Percentiles rank a stretch among this genome's conserved stretches.
phyloP scores from a whole-genome alignment of 495 filamentous ascomycete genomes.

The Corynascus novoguineensis region DNA sequence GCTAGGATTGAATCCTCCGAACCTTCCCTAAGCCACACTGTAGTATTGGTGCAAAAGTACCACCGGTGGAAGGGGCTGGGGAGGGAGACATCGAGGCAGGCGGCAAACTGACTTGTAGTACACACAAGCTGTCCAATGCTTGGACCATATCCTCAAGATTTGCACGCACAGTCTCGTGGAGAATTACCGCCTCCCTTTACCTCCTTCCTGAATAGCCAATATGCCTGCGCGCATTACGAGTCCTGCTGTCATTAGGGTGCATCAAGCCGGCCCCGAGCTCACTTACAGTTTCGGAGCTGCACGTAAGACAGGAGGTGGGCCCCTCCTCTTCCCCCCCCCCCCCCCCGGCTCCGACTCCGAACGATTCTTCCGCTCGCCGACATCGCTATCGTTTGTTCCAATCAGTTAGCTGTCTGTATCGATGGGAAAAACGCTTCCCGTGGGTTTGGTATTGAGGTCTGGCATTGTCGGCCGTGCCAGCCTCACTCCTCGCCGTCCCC shows the following conservation, averaged over 20 bases:
- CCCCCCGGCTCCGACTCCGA: not conserved
- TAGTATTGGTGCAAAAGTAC: too few relatives aligned
- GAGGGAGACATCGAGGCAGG: too few relatives aligned
- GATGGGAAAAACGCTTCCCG: not conserved
- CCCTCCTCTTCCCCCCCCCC: too few relatives aligned
- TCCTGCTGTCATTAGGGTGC: not conserved
- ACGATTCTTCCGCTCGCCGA: not conserved
- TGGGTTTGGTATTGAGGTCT: not conserved
- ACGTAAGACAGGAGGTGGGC: not conserved
- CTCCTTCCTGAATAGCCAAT: not conserved
- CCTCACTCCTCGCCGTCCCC: too few relatives aligned
- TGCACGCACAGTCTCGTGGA: too few relatives aligned
- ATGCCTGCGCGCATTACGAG: not conserved
- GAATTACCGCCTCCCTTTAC: too few relatives aligned
- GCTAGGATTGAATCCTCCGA: not conserved
- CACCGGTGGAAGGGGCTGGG: too few relatives aligned
- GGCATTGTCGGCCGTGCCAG: not conserved
- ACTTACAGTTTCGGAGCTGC: not conserved
- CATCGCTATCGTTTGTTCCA: not conserved
- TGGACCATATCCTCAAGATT: too few relatives aligned
- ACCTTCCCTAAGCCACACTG: too few relatives aligned
- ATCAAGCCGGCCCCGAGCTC: not conserved
- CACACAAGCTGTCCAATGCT: too few relatives aligned
- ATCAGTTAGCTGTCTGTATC: not conserved
- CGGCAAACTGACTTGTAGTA: too few relatives aligned